A percentile compares a stretch with the other conserved stretches of the same genome.
phyloP scores from a whole-genome alignment of 169 alveolate genomes.

The Plasmodium cynomolgi region DNA sequence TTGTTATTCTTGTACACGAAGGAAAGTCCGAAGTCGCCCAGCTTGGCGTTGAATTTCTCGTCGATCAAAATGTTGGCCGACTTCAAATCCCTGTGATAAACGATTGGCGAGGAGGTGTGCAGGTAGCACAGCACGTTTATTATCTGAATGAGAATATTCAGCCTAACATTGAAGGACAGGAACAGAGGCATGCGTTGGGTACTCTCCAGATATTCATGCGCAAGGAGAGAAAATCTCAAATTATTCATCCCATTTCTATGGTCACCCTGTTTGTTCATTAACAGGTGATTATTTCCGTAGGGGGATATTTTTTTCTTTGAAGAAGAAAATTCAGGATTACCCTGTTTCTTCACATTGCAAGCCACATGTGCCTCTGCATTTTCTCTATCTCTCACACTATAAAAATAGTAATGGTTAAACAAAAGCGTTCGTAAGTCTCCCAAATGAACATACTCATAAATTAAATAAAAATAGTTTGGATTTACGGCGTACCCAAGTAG shows the following conservation, averaged over 20 bases:
- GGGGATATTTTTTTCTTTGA: conserved; percentile 3
- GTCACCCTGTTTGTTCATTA: background rate
- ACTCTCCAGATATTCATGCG: background rate
- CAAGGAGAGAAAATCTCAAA: background rate
- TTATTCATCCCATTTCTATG: background rate
- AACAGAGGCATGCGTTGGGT: conserved; percentile 7
- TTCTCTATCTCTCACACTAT: conserved; percentile 27
- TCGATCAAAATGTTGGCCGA: conserved; percentile 81
- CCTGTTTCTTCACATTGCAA: background rate
- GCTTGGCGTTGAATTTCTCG: conserved; percentile 79
- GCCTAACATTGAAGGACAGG: conserved; percentile 26
- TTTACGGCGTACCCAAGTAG: conserved; percentile 57
- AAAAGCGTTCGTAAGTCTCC: conserved; percentile 70
- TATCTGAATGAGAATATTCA: conserved; percentile 55
- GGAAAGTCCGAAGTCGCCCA: conserved; percentile 81
- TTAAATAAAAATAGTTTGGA: conserved; percentile 41
- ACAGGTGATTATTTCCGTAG: background rate
- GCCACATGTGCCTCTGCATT: background rate
- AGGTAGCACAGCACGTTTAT: conserved; percentile 59
- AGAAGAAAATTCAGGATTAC: background rate
- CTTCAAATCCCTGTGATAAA: conserved; percentile 81
- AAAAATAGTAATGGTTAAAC: conserved; percentile 65
- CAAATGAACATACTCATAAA: conserved; percentile 34
- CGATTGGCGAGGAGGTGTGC: conserved; percentile 71
- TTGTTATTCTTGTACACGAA: conserved; percentile 51